Percentiles rank a stretch among this genome's conserved stretches.
phyloP scores from a whole-genome alignment of 352 stramenopile genomes.

The Pythium pyrilobum region DNA sequence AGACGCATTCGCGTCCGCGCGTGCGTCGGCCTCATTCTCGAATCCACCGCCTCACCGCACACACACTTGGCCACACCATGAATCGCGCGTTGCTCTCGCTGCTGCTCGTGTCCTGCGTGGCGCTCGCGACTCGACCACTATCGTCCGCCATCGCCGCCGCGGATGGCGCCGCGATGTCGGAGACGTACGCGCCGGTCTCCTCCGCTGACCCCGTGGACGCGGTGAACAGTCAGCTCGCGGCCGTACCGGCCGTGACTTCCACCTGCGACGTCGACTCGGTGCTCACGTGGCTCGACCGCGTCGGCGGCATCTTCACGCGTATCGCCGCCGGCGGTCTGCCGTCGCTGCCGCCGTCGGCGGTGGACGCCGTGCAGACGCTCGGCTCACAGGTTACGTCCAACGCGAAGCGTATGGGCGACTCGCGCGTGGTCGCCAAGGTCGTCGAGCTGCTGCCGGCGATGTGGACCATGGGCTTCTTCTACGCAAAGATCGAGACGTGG shows the following conservation, averaged over 20 bases:
- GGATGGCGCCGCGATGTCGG: no score
- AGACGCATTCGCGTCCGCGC: no score
- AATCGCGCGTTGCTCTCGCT: slow-evolving; percentile 4
- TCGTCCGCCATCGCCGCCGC: no score
- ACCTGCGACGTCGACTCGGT: slow-evolving; percentile 12
- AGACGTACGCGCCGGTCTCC: no score
- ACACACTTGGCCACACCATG: no score
- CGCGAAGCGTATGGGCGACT: slow-evolving; percentile 21
- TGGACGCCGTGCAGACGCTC: slow-evolving; percentile 32
- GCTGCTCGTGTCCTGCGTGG: not conserved
- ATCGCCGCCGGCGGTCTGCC: slow-evolving; percentile 35
- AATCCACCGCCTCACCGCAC: no score
- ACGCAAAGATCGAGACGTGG: slow-evolving; percentile 33
- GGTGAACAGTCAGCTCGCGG: slow-evolving; percentile 28
- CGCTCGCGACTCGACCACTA: no score
- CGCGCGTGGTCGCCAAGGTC: slow-evolving; percentile 24
- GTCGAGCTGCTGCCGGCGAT: slow-evolving; percentile 35
- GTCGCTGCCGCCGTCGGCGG: slow-evolving; percentile 26
- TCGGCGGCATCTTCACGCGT: slow-evolving; percentile 39
- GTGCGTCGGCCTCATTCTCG: no score
- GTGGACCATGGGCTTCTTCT: slow-evolving; percentile 53
- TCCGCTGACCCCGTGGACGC: slow-evolving; percentile 2
- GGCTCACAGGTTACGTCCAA: slow-evolving; percentile 19
- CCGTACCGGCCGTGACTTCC: slow-evolving; percentile 25
- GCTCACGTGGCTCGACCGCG: slow-evolving; percentile 27